Percentiles rank a stretch among this genome's conserved stretches.
phyloP scores from a whole-genome alignment of 2,329 filamentous ascomycete species.

The Fusarium verrucosum region DNA sequence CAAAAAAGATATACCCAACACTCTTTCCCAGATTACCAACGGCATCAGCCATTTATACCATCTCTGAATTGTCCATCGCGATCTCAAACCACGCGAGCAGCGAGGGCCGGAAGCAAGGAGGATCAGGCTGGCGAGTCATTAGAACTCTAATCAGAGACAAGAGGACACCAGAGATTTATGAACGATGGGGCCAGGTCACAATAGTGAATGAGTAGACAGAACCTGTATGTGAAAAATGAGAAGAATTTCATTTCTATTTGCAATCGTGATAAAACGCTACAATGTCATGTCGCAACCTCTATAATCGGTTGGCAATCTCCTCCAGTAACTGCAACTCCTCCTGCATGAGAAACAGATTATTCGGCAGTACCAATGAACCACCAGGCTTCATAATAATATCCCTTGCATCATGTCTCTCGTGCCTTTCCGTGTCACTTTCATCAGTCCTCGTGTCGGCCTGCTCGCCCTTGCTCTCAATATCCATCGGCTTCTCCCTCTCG shows the following conservation, averaged over 20 bases:
- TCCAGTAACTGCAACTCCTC: constrained; percentile 52
- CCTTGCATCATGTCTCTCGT: constrained; percentile 25
- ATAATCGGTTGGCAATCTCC: constrained; percentile 49
- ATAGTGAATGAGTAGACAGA: too few species aligned
- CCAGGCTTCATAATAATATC: constrained; percentile 50
- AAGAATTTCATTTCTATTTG: too few species aligned
- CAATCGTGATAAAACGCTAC: too few species aligned
- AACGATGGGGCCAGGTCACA: too few species aligned
- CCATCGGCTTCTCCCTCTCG: neutral
- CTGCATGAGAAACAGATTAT: constrained; percentile 50
- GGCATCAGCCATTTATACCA: constrained; percentile 90
- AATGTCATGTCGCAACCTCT: neutral
- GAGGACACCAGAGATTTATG: too few species aligned
- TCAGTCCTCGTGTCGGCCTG: constrained; percentile 24
- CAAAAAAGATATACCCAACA: constrained; percentile 78
- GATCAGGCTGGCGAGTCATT: too few species aligned
- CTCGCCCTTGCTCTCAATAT: constrained; percentile 30
- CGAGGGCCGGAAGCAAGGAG: too few species aligned
- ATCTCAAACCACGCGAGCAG: constrained; percentile 98
- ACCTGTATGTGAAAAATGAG: too few species aligned
- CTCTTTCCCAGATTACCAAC: constrained; percentile 88
- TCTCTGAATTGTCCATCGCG: constrained; percentile 93
- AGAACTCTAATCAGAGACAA: too few species aligned
- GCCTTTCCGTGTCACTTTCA: constrained; percentile 23
- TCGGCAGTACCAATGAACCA: constrained; percentile 49